These are phyloP conservation scores for Hypomyces rosellus DNA, from an alignment of 2,329 filamentous ascomycete genomes.

Conservation along the genomic window DNA sequence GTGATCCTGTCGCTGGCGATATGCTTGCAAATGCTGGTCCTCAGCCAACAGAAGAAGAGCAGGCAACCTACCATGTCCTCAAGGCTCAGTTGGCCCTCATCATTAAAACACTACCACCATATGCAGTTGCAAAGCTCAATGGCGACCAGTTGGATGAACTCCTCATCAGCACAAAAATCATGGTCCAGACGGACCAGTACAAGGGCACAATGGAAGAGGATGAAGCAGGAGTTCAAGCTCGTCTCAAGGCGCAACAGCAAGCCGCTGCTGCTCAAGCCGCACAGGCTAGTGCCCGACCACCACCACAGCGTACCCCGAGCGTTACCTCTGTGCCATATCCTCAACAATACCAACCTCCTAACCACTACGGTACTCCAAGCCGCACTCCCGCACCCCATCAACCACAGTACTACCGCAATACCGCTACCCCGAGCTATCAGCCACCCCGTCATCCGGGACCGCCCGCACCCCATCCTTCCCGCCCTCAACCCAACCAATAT, in stretches of 20 bases:
- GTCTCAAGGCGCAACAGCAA: conserved; percentile 36
- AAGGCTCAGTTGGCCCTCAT: conserved; percentile 70
- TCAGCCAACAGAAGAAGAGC: conserved; percentile 59
- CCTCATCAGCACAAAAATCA: conserved; percentile 71
- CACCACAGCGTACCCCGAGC: conserved; percentile 33
- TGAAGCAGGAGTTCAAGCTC: conserved; percentile 52
- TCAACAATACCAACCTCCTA: conserved; percentile 35
- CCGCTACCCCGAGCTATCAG: conserved; percentile 36
- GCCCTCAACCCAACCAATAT: conserved; percentile 42
- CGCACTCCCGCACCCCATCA: conserved; percentile 39
- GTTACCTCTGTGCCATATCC: conserved; percentile 34
- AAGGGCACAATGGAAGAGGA: conserved; percentile 81
- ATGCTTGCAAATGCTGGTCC: conserved; percentile 62
- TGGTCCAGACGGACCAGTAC: conserved; percentile 67
- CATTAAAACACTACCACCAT: conserved; percentile 71
- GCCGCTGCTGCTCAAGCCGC: conserved; percentile 20
- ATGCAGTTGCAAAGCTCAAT: conserved; percentile 78
- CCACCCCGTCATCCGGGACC: conserved; percentile 31
- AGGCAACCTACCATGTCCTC: conserved; percentile 61
- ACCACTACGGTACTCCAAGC: conserved; percentile 42
- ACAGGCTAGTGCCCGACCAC: conserved; percentile 30
- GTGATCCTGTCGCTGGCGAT: conserved; percentile 59
- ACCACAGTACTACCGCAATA: conserved; percentile 40
- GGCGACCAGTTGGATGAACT: conserved; percentile 80
- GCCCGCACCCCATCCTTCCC: conserved; percentile 24